Evolutionary conservation across 495 filamentous ascomycete genomes (phyloP), one percentile per base, ranked within the genome.

Genomic region (Penicillium waksmanii): DNA sequence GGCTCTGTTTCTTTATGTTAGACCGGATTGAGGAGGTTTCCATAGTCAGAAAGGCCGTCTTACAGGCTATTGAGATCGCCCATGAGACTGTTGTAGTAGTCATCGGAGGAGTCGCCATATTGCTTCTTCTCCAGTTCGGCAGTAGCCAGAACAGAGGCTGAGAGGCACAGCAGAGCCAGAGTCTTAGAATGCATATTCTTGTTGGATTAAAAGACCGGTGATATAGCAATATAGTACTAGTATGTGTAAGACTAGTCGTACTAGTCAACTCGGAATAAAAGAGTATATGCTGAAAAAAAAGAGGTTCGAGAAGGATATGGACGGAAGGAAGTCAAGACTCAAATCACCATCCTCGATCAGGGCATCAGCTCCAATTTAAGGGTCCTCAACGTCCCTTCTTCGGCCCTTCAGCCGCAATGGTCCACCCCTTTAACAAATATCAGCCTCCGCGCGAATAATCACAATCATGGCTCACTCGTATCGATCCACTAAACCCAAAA

Each of bases 71-170:
- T 56, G 5, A 61, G 53, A n/a, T 57, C 54, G 19, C 49, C 53
- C 48, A 60, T 56, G 25, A 56, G 23, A 35, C 60, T 63, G 33
- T 46, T 56, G 33, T 64, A 64, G 51, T 42, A 35, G 46, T 63
- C 61, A 12, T 35, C 27, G 18, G 34, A 60, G 18, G 21, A 55
- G 27, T 47, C 15, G 7, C 36, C 62, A 42, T 60, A 51, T 31
- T 64, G 57, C 19, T 56, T 64, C 62, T 64, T 53, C 49, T 60
- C 53, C 11, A 60, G 40, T 5, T 47, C 47, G 19, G 53, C 56
- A 18, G 21, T 42, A 40, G 54, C 58, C 13, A 61, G 43, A 38
- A 38, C 25, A 7, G 54, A 57, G 17, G 51, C 51, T 1, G 62
- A 51, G 11, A 64, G 50, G 35, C 54, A 31, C 11, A 64, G 48